Evolutionary conservation across 2,329 filamentous ascomycete species (phyloP).

Genomic region (Penicillium crustosum): DNA sequence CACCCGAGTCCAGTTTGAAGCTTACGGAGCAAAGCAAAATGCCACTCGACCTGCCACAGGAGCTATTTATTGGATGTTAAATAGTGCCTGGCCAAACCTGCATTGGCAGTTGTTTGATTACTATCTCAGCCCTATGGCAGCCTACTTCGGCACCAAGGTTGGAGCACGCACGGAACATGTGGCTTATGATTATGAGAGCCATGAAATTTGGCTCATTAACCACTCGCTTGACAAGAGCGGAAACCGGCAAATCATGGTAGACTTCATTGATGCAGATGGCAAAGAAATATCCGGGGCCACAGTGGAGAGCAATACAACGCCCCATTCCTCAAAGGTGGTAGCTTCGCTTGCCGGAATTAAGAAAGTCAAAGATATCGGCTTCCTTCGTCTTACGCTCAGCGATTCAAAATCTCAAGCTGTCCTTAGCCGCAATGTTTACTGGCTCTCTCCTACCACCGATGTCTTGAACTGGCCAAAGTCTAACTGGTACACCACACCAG

Average conservation of each 20-base stretch:
- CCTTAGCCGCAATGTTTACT: conserved; percentile 62
- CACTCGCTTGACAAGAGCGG: conserved; percentile 47
- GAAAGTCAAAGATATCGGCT: conserved; percentile 45
- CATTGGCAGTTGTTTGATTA: conserved; percentile 68
- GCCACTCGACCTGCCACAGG: conserved; percentile 57
- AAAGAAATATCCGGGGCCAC: conserved; percentile 39
- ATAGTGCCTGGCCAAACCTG: conserved; percentile 63
- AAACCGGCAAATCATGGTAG: conserved; percentile 47
- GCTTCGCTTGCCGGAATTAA: conserved; percentile 33
- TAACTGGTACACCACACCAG: conserved; percentile 61
- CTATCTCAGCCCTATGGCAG: conserved; percentile 58
- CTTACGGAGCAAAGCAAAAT: conserved; percentile 54
- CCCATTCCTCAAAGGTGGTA: conserved; percentile 49
- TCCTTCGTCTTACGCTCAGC: conserved; percentile 53
- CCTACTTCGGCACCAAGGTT: conserved; percentile 60
- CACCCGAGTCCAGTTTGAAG: conserved; percentile 60
- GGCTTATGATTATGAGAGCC: conserved; percentile 54
- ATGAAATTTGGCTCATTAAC: conserved; percentile 55
- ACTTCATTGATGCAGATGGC: conserved; percentile 54
- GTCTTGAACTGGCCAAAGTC: conserved; percentile 57
- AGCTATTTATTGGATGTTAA: conserved; percentile 67
- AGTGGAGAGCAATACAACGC: conserved; percentile 38
- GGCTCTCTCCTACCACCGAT: conserved; percentile 53
- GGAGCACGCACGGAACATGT: conserved; percentile 54
- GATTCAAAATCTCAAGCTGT: conserved; percentile 29